Percentiles rank a stretch among this genome's conserved stretches.
These are phyloP conservation scores for Talaromyces adpressus DNA, from an alignment of 495 filamentous ascomycete species.

Conservation along the genomic window DNA sequence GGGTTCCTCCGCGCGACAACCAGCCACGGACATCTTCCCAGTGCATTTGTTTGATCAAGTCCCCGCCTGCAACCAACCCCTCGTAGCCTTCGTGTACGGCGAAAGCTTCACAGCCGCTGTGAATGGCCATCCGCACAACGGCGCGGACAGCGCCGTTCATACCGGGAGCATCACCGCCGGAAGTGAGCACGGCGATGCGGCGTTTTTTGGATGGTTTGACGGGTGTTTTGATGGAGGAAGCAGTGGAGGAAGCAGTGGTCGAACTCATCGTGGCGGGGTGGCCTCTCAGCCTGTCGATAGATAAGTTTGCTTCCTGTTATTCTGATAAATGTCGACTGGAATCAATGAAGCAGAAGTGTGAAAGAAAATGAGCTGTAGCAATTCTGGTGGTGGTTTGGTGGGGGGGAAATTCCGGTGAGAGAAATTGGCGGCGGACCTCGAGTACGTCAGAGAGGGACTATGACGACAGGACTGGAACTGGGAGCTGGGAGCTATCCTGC, in stretches of 20 bases:
- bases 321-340: background rate
- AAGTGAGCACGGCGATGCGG: constrained; percentile 92
- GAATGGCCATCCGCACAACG: constrained; percentile 87
- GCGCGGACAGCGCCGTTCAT: constrained; percentile 96
- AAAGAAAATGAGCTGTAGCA: background rate
- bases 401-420: constrained; percentile 10
- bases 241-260: background rate
- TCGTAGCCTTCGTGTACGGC: constrained; percentile 95
- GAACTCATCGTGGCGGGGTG: constrained; percentile 1
- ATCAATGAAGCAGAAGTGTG: background rate
- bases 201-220: constrained; percentile 51
- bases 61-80: constrained; percentile 82
- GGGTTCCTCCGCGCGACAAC: constrained; percentile 88
- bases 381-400: constrained; percentile 1
- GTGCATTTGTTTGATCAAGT: constrained; percentile 75
- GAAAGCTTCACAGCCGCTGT: constrained; percentile 79
- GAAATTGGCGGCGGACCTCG: constrained; percentile 8
- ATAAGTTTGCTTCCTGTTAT: background rate
- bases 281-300: background rate
- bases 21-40: constrained; percentile 97
- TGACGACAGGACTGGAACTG: background rate
- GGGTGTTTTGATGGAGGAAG: constrained; percentile 13
- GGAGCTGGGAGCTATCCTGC: background rate
- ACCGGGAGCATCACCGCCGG: constrained; percentile 92
- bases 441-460: constrained; percentile 5